A percentile compares a stretch with the other conserved stretches of the same genome.
phyloP scores from a whole-genome alignment of 2,329 filamentous ascomycete species.

The Aureobasidium sp. region DNA sequence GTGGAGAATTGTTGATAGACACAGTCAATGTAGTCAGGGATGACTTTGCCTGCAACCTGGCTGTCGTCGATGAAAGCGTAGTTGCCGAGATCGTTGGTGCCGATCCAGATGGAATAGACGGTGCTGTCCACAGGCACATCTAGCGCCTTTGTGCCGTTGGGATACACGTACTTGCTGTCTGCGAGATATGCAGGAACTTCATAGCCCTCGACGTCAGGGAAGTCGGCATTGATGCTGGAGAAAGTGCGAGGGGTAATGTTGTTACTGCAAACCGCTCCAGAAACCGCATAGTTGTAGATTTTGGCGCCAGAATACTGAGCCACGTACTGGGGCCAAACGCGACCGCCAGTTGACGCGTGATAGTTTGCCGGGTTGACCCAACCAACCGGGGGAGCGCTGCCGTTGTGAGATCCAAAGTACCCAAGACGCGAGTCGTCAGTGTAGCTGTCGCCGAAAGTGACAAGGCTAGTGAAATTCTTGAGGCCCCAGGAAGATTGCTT shows the following conservation, averaged over 20 bases:
- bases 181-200: slow-evolving; percentile 41
- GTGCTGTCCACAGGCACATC: slow-evolving; percentile 48
- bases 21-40: slow-evolving; percentile 60
- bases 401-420: slow-evolving; percentile 55
- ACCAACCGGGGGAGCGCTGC: slow-evolving; percentile 55
- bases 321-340: slow-evolving; percentile 61
- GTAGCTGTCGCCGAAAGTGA: slow-evolving; percentile 69
- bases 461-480: slow-evolving; percentile 51
- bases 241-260: slow-evolving; percentile 52
- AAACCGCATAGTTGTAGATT: slow-evolving; percentile 62
- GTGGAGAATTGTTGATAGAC: slow-evolving; percentile 55
- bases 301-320: slow-evolving; percentile 49
- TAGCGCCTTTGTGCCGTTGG: slow-evolving; percentile 35
- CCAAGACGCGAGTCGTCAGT: slow-evolving; percentile 61
- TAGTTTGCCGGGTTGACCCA: slow-evolving; percentile 39
- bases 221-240: slow-evolving; percentile 42
- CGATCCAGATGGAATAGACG: slow-evolving; percentile 71
- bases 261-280: slow-evolving; percentile 65
- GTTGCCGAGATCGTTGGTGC: slow-evolving; percentile 68
- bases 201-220: slow-evolving; percentile 48
- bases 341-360: slow-evolving; percentile 55
- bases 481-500: slow-evolving; percentile 28
- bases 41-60: slow-evolving; percentile 50
- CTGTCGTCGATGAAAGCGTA: slow-evolving; percentile 58
- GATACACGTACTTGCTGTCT: slow-evolving; percentile 28